Evolutionary conservation across 2,329 filamentous ascomycete species (phyloP), one percentile per base, ranked within the genome.

Genomic region (Nemania sp.): DNA sequence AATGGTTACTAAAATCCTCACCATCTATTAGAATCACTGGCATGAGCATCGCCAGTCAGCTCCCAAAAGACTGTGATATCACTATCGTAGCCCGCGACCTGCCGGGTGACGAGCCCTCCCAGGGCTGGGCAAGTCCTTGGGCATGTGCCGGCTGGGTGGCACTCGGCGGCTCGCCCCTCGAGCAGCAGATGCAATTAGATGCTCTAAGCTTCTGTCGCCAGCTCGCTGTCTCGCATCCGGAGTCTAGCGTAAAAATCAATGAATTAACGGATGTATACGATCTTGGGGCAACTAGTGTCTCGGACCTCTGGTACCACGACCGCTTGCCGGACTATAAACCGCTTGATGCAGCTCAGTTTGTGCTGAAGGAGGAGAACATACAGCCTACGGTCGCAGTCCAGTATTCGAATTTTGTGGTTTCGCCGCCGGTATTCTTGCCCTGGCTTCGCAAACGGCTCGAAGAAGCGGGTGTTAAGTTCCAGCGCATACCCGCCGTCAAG

Each of bases 51-150:
- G 55, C 55, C 38, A 58, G 55, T 26, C 55, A 45, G 38, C 55
- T 58, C 35, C 55, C 55, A 15, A 58, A 43, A 27, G 55, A 58
- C 55, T 58, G 24, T 13, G 55, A 58, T 15, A 58, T 58, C 55
- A 58, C 55, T 10, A 58, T 58, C 35, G 55, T 58, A n/a, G 55
- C 55, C 15, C 55, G 55, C 8, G 55, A 58, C 41, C 55, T 58
- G 13, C 55, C 55, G 26, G 55, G 55, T 5, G 55, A 58, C 24
- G 38, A 22, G 24, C 55, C 26, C 2, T 58, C 55, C 20, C 55
- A 58, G 41, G 55, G 26, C 26, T 58, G 55, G 55, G 32, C 55
- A 24, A 58, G 55, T 45, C 55, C 55, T 11, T 58, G 55, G 55
- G 55, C 55, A 3, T 58, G 55, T 27, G 55, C 55, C 20, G 55